Conservation (phyloP, 2,329 filamentous ascomycete species). For the Colletotrichum sp. region DNA sequence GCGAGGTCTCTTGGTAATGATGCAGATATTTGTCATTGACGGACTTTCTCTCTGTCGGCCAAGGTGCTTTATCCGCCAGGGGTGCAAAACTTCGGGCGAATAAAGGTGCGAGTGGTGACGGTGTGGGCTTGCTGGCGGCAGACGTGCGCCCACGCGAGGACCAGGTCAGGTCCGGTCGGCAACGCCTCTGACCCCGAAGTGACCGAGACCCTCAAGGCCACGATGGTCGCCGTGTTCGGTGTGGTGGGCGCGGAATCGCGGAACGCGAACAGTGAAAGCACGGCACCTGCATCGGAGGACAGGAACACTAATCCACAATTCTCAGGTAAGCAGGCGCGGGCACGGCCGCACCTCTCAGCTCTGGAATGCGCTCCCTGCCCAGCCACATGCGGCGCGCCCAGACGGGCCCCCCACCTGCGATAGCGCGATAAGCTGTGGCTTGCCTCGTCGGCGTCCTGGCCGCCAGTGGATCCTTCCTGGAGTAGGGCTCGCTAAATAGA, state of each 20-base stretch:
- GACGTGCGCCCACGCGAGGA: background rate
- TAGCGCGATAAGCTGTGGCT: background rate
- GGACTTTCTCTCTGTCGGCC: slow-evolving; percentile 1
- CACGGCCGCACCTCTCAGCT: background rate
- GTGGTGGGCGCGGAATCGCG: background rate
- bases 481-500: background rate
- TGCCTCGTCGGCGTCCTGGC: background rate
- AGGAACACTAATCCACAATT: background rate
- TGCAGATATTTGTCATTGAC: slow-evolving; percentile 11
- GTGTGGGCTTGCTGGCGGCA: slow-evolving; percentile 3
- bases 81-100: slow-evolving; percentile 13
- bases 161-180: slow-evolving; percentile 1
- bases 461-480: background rate
- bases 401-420: background rate
- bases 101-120: slow-evolving; percentile 5
- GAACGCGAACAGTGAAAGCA: background rate
- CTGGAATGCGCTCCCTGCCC: background rate
- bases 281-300: background rate
- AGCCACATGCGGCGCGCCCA: background rate
- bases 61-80: background rate
- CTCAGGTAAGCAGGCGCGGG: background rate
- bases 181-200: background rate
- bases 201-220: slow-evolving; percentile 3
- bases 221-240: background rate
- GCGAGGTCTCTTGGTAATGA: background rate